These are phyloP conservation scores for Metschnikowia arizonensis DNA, from an alignment of 805 yeast genomes.

Conservation along the genomic window DNA sequence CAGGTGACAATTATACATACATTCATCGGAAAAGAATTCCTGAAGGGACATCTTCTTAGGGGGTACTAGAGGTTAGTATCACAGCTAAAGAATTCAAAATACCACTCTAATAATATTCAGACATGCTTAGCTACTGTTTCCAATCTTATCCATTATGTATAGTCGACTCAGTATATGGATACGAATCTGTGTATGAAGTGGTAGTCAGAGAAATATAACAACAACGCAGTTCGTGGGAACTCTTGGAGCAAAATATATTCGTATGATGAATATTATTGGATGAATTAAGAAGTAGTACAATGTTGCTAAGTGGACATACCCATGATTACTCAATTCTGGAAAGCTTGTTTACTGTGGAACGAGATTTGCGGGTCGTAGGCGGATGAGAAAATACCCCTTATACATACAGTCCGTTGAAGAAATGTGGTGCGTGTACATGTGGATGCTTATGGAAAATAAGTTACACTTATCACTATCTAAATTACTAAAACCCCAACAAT, in stretches of 20 bases:
- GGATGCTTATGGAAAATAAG: not conserved
- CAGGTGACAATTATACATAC: conserved; percentile 28
- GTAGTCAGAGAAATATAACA: not conserved
- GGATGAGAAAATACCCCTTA: conserved; percentile 4
- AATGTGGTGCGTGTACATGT: conserved; percentile 1
- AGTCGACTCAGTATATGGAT: not conserved
- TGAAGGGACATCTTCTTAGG: conserved; percentile 45
- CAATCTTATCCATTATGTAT: not conserved
- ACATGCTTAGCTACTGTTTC: not conserved
- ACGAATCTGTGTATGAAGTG: not conserved
- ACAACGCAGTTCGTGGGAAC: not conserved
- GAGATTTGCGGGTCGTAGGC: not conserved
- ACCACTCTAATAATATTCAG: not conserved
- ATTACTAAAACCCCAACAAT: not conserved
- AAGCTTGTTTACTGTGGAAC: conserved; percentile 1
- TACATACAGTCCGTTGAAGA: conserved; percentile 2
- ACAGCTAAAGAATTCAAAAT: not conserved
- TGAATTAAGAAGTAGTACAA: not conserved
- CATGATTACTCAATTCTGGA: conserved; percentile 2
- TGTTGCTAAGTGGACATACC: not conserved
- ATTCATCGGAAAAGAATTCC: conserved; percentile 43
- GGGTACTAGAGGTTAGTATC: conserved; percentile 27
- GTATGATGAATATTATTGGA: not conserved
- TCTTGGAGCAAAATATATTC: not conserved
- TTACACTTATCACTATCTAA: not conserved